phyloP scores from a whole-genome alignment of 306 rosid species.

The Sesbania bispinosa region DNA sequence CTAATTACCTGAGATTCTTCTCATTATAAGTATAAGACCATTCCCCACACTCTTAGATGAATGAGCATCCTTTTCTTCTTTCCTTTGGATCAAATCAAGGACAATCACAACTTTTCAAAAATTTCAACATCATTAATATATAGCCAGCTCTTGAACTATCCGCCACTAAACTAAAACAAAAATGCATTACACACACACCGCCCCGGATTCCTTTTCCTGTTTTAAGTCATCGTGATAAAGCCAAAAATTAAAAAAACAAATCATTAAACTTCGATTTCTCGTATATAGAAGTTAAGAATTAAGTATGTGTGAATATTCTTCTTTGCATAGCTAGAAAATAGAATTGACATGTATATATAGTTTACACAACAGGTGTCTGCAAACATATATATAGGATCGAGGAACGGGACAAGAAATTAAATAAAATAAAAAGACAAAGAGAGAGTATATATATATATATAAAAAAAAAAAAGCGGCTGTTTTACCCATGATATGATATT shows the following conservation, averaged over 20 bases:
- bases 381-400: background rate
- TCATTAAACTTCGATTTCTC: no score
- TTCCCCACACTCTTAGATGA: conserved; percentile 27
- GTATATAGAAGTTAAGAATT: no score
- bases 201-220: no score
- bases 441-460: background rate
- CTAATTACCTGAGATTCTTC: conserved; percentile 43
- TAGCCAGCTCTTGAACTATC: conserved; percentile 37
- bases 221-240: no score
- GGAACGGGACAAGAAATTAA: no score
- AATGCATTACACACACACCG: background rate
- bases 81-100: conserved; percentile 31
- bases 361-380: background rate
- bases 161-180: conserved; percentile 6
- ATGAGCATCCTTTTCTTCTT: conserved; percentile 24
- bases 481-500: conserved; percentile 2
- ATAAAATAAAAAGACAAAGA: background rate
- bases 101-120: conserved; percentile 37
- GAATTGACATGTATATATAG: no score
- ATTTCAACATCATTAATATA: conserved; percentile 44
- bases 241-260: no score
- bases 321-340: no score
- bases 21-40: conserved; percentile 25
- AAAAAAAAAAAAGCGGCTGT: conserved; percentile 8
- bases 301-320: no score